phyloP scores from a whole-genome alignment of 768 basidiomycete genomes.

The Galerina sulciceps region DNA sequence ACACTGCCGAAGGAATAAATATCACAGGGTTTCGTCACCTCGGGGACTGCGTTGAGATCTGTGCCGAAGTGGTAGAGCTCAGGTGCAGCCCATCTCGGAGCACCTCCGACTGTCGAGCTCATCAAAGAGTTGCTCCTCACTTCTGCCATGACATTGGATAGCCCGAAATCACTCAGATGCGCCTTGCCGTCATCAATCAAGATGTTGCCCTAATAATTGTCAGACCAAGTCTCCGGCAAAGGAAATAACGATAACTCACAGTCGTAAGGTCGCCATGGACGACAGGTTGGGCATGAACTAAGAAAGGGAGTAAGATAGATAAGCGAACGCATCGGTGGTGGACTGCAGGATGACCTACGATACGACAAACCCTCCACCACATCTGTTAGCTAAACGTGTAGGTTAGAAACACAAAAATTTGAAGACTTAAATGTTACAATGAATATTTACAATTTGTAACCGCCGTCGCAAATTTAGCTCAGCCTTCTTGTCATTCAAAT shows the following conservation, averaged over 20 bases:
- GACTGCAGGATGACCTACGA: not conserved
- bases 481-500: not conserved
- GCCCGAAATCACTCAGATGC: constrained; percentile 39
- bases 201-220: constrained; percentile 32
- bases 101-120: constrained; percentile 32
- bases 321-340: not conserved
- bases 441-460: constrained; percentile 2
- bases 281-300: constrained; percentile 6
- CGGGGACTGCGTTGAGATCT: constrained; percentile 5
- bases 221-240: too few species aligned
- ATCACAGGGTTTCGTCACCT: constrained; percentile 26
- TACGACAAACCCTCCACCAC: constrained; percentile 6
- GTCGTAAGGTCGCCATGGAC: constrained; percentile 11
- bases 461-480: not conserved
- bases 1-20: constrained; percentile 42
- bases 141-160: constrained; percentile 30
- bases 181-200: constrained; percentile 36
- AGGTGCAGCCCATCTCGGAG: constrained; percentile 38
- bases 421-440: too few species aligned
- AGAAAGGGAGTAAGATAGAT: not conserved
- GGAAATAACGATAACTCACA: not conserved
- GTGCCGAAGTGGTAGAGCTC: constrained; percentile 26
- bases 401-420: not conserved
- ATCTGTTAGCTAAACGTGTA: constrained; percentile 3
- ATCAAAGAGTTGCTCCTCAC: constrained; percentile 22